Evolutionary conservation across 306 rosid species (phyloP), one percentile per base, ranked within the genome.

Genomic region (Begonia peltatifolia): DNA sequence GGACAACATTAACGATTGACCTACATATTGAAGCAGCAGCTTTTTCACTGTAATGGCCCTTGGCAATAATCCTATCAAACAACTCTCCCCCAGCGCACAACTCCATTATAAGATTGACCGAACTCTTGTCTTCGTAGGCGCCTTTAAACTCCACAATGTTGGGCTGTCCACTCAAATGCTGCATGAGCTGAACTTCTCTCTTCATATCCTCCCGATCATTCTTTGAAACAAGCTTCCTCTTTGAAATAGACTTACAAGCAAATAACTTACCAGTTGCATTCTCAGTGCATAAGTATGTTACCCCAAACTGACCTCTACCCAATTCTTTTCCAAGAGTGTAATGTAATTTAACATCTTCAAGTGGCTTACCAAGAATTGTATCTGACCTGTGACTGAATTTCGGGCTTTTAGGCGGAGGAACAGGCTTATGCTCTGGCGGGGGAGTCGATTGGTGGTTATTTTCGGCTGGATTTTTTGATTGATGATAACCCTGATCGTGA

Each of bases 271-370:
- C 81, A n/a, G 73, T 78, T 60, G 94, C 69, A 66, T 48, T 80
- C 65, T 87, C 90, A 42, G 74, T 74, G 63, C 96, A 83, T 0
- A 74, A 77, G 53, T 80, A 78, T 10, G 81, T 80, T 42, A 87
- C 96, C 48, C 94, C 96, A 71, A 83, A 87, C 68, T 80, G 90
- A 10, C 96, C 96, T 62, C 96, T 76, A 46, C 96, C 94, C 64
- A 87, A 71, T 63, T 87, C 90, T 41, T 78, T 87, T 3, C 94
- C 90, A 22, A 87, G 18, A 9, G 71, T 58, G 58, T 87, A 87
- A 50, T 47, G 53, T 63, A 63, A 46, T 58, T 51, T 83, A 14
- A 87, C 84, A 68, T 87, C 87, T 61, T 87, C 94, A 63, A 46
- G 78, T 17, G 84, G 68, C 55, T 78, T 87, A 9, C 80, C 89